Base-by-base conservation (phyloP, 2,329 filamentous ascomycete species). In the Alternaria gansuensis region DNA sequence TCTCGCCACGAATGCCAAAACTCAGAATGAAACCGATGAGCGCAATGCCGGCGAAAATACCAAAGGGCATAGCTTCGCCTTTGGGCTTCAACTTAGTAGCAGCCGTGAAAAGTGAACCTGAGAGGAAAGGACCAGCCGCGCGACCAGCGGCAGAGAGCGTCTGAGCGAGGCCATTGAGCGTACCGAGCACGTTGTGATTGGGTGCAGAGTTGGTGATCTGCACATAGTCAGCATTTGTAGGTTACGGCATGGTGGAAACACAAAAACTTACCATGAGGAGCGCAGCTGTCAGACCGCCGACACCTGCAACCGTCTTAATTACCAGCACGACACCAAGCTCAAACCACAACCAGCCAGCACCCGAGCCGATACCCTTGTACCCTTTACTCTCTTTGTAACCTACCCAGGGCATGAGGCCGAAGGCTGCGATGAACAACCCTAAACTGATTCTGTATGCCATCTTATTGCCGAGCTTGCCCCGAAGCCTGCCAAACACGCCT, bases 171-270 rank as follows among this genome's bases (percentile, higher is more conserved):
- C 95, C 95, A 72, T 99, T 97, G 26, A 99, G 83, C 0, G 92
- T 93, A 3, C 95, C 95, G 0, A 99, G 85, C 0, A 91, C 93
- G 5, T 90, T 88, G 75, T 94, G 87, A 7, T 93, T 92, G 0
- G 93, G 91, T 0, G 93, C 92, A 1, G 91, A 96, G 70, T 99
- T 99, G 36, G 93, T 98, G 66, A 99, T 93, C 91, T 94, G 65
- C 40, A 62, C 9, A 13, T 37, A 5, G 5, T 29, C 41, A 43
- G 17, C 21, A 29, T 39, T 13, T 46, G 28, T 28, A 29, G 31
- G 41, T 24, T 17, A 29, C 44, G 40, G 40, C 29, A 39, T 4
- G 13, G 6, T 4, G n/a, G 14, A 14, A 23, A 7, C 8, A 24
- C 17, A 24, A n/a, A 21, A 26, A 82, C 88, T 77, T 82, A 95